phyloP scores from a whole-genome alignment of 768 basidiomycete species.

The Lepiota venenata region DNA sequence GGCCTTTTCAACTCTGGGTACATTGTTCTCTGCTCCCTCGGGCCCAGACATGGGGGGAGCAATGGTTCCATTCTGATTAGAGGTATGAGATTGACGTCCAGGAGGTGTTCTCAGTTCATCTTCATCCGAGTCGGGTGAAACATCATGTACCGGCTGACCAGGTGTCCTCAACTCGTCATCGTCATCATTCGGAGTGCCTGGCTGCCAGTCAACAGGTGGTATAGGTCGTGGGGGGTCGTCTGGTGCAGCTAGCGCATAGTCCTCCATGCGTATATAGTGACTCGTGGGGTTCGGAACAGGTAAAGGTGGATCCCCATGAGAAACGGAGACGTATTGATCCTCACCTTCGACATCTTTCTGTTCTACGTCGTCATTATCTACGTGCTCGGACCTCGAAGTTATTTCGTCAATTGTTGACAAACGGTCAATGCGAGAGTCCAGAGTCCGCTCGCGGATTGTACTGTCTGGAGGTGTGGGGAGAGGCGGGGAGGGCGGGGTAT shows the following conservation, averaged over 20 bases:
- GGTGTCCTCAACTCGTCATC: constrained; percentile 4
- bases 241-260: neutral
- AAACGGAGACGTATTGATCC: neutral
- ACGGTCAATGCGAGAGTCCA: constrained; percentile 16
- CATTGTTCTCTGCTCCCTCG: too few species aligned
- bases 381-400: constrained; percentile 19
- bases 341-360: neutral
- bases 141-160: neutral
- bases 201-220: neutral
- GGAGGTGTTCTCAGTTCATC: constrained; percentile 16
- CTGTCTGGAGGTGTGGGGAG: constrained; percentile 38
- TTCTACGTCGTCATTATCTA: constrained; percentile 3
- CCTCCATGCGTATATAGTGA: constrained; percentile 7
- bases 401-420: constrained; percentile 29
- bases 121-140: constrained; percentile 4
- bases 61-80: neutral
- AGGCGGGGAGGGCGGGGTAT: constrained; percentile 15
- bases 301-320: constrained; percentile 17
- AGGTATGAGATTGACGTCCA: constrained; percentile 5
- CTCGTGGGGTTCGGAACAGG: constrained; percentile 23
- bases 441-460: constrained; percentile 18
- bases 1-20: neutral
- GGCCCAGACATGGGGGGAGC: neutral
- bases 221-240: constrained; percentile 1
- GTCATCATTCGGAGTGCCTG: neutral